Base-by-base conservation (phyloP, 2,329 filamentous ascomycete genomes). In the Aspergillus luchuensis region DNA sequence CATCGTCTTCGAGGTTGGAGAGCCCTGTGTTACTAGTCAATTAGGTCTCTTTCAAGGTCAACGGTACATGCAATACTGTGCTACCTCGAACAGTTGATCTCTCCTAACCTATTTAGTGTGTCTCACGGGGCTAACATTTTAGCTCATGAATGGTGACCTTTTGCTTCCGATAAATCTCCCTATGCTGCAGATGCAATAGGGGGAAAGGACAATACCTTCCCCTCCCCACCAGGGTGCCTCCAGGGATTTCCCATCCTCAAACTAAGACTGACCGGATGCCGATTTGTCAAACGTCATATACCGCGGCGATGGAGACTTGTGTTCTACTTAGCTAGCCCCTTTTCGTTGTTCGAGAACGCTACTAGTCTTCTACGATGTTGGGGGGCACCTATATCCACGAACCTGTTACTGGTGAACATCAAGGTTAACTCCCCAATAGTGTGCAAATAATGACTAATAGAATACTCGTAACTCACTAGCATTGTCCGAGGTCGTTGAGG, bases 241-340 rank as follows among this genome's bases (percentile, higher is more conserved):
- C 25, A 50, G n/a, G 47, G 47, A 19, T 49, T 17, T 50, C 8
- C 47, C 47, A 30, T 2, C 41, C 41, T 45, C 41, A 15, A 45
- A 23, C 19, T 45, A 23, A 50, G 25, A 10, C 23, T 30, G 25
- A 50, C 47, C 25, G 47, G 47, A 19, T 19, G 25, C 19, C n/a
- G 8, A 30, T 50, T 50, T 50, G 25, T 50, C 47, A 50, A 50
- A 50, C 47, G 47, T 50, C 47, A 50, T 50, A 50, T 30, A 50
- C 47, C 47, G 33, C 33, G 25, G 8, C 47, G 25, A 33, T 50
- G 47, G 47, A 30, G 47, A 8, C 47, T 33, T 36, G 13, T 33
- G 25, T 50, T 33, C 10, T 50, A 15, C 47, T 23, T 17, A n/a
- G 23, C 47, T 19, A n/a, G 23, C 47, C 47, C 47, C 47, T 30